These are phyloP conservation scores for Furcasterigmium furcatum DNA, from an alignment of 2,329 filamentous ascomycete genomes.

Conservation along the genomic window DNA sequence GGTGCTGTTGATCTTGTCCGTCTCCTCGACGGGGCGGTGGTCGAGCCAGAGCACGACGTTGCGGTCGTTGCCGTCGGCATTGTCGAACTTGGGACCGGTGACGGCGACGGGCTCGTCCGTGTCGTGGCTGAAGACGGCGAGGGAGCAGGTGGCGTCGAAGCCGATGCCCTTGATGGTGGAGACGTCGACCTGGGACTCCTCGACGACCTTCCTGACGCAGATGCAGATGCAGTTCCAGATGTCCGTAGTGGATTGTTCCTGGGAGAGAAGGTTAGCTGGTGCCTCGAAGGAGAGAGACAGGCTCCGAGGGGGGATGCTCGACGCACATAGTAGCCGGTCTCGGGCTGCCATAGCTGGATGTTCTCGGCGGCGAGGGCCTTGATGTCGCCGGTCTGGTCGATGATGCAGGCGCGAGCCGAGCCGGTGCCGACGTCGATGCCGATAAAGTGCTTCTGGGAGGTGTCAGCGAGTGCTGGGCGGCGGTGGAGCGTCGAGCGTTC, in stretches of 20 bases:
- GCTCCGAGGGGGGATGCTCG: neutral
- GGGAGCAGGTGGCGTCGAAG: conserved; percentile 97
- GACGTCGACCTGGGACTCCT: conserved; percentile 75
- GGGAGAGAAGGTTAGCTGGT: conserved; percentile 6
- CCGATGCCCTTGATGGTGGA: conserved; percentile 82
- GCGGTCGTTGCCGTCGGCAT: conserved; percentile 76
- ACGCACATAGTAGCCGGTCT: conserved; percentile 70
- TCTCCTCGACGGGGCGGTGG: conserved; percentile 87
- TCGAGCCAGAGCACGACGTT: conserved; percentile 98
- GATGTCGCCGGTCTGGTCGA: conserved; percentile 89
- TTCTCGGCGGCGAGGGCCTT: conserved; percentile 69
- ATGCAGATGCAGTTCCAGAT: conserved; percentile 95
- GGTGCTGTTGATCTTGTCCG: conserved; percentile 88
- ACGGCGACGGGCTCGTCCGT: conserved; percentile 90
- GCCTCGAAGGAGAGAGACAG: too few relatives aligned
- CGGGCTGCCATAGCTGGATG: conserved; percentile 77
- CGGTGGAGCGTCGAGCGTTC: neutral
- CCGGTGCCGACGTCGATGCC: conserved; percentile 97
- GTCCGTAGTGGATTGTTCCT: conserved; percentile 96
- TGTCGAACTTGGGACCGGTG: conserved; percentile 75
- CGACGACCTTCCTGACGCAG: conserved; percentile 79
- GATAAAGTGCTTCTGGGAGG: conserved; percentile 57
- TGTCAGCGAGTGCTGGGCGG: neutral
- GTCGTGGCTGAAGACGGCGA: conserved; percentile 84
- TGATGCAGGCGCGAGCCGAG: conserved; percentile 92